phyloP scores from a whole-genome alignment of 192 early-diverging fungal species.

The Linderina pennispora region DNA sequence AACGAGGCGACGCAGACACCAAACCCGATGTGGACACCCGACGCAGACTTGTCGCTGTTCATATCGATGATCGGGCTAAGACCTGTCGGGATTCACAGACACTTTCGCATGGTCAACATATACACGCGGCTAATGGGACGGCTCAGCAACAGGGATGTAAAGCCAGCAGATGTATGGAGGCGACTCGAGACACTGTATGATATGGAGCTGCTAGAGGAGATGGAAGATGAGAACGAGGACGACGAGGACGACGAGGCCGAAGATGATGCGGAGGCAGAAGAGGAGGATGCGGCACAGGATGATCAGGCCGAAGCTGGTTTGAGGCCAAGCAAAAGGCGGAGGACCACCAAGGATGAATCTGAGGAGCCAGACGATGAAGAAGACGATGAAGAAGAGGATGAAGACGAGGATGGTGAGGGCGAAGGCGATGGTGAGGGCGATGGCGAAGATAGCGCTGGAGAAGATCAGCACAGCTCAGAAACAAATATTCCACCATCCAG shows the following conservation, averaged over 20 bases:
- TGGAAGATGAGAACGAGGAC: conserved; percentile 30
- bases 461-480: neutral
- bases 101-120: conserved; percentile 44
- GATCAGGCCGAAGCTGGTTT: neutral
- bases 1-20: too few relatives aligned
- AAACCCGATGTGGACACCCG: conserved; percentile 40
- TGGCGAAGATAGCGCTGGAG: neutral
- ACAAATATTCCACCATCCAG: conserved; percentile 6
- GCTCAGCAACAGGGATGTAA: conserved; percentile 15
- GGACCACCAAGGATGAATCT: neutral
- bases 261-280: neutral
- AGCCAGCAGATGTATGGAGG: conserved; percentile 16
- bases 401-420: neutral
- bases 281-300: neutral
- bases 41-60: conserved; percentile 35
- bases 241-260: conserved; percentile 17
- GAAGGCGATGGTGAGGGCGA: neutral
- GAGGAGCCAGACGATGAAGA: neutral
- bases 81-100: conserved; percentile 38
- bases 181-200: conserved; percentile 26
- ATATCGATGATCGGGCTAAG: conserved; percentile 41
- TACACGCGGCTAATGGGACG: conserved; percentile 32
- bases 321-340: too few relatives aligned
- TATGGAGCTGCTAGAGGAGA: conserved; percentile 31
- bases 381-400: neutral